These are phyloP conservation scores for Coemansia sp. DNA, from an alignment of 192 early-diverging fungal species.

Conservation along the genomic window DNA sequence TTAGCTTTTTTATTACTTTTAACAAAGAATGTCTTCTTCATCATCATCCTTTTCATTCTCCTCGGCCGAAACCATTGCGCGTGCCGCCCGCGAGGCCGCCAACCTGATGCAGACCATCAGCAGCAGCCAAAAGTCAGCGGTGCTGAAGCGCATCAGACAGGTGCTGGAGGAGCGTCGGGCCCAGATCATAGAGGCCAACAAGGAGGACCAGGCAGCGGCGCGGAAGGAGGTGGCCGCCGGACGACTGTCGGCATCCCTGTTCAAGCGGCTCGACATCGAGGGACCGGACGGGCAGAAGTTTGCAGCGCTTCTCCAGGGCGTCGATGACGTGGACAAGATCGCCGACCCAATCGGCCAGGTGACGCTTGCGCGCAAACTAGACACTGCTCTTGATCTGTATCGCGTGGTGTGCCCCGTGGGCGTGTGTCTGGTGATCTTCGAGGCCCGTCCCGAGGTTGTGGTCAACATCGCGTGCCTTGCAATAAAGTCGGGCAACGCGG, in stretches of 20 bases:
- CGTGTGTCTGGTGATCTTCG: constrained; percentile 95
- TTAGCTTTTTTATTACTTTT: neutral
- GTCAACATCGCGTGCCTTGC: constrained; percentile 95
- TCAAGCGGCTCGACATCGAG: constrained; percentile 86
- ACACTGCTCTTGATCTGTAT: constrained; percentile 84
- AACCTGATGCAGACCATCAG: constrained; percentile 69
- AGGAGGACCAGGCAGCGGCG: constrained; percentile 70
- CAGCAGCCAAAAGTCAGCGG: constrained; percentile 73
- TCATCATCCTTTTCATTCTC: constrained; percentile 19
- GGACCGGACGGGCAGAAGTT: constrained; percentile 78
- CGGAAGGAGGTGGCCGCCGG: constrained; percentile 70
- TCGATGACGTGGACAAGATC: constrained; percentile 84
- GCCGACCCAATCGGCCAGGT: constrained; percentile 84
- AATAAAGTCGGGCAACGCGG: constrained; percentile 96
- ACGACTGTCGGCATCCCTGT: constrained; percentile 71
- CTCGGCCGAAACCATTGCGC: constrained; percentile 45
- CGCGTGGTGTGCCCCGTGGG: constrained; percentile 92
- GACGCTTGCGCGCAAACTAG: constrained; percentile 74
- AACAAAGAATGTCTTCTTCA: neutral
- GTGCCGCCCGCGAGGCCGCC: constrained; percentile 69
- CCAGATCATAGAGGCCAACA: constrained; percentile 78
- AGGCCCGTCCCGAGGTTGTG: constrained; percentile 97
- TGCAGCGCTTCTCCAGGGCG: constrained; percentile 81
- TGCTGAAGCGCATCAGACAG: constrained; percentile 68
- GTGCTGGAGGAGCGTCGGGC: constrained; percentile 65